These are phyloP conservation scores for Planoprotostelium fungivorum DNA, from an alignment of 78 protist genomes.

Conservation along the genomic window DNA sequence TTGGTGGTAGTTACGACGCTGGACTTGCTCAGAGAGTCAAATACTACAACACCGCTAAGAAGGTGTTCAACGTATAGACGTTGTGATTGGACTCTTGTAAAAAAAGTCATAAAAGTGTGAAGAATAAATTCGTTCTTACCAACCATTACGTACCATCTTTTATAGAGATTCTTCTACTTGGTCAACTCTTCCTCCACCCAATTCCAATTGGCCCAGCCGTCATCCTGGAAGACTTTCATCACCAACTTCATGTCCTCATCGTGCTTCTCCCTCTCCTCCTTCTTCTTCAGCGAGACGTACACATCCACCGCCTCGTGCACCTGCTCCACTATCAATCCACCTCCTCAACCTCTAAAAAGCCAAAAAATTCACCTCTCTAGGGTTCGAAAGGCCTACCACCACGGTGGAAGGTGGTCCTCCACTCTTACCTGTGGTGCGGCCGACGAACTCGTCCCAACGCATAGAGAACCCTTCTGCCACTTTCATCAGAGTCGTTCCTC, in stretches of 20 bases:
- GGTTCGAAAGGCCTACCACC: neutral
- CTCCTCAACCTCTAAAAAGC: neutral
- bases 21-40: no score
- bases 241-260: neutral
- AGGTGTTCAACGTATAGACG: no score
- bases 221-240: neutral
- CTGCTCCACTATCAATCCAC: neutral
- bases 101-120: no score
- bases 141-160: no score
- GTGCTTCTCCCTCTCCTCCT: neutral
- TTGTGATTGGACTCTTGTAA: no score
- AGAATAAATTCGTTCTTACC: no score
- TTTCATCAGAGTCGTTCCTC: conserved; percentile 19
- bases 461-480: conserved; percentile 5
- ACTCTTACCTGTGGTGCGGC: neutral
- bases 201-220: neutral
- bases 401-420: neutral
- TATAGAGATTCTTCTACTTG: no score
- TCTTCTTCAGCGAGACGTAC: neutral
- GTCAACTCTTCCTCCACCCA: no score
- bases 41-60: no score
- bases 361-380: neutral
- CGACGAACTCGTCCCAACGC: neutral
- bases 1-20: no score
- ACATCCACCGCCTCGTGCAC: neutral